Evolutionary conservation across 2,329 filamentous ascomycete species (phyloP).

Genomic region (Fusarium verticillioides): DNA sequence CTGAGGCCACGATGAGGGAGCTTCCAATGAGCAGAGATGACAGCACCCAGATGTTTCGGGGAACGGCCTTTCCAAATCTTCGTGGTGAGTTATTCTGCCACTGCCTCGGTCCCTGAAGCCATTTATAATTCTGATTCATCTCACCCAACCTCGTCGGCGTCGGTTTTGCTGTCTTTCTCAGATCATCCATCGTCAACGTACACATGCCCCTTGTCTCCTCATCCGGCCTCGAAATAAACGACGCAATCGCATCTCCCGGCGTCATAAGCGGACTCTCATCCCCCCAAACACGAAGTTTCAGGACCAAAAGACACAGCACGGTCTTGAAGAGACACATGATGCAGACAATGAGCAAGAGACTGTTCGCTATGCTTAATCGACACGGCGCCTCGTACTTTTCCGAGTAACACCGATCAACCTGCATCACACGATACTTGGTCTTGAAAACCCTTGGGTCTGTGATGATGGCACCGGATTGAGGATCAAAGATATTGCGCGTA

Average conservation of each 20-base stretch:
- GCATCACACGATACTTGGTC: constrained; percentile 11
- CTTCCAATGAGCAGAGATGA: constrained; percentile 21
- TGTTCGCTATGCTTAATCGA: constrained; percentile 20
- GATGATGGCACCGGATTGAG: not conserved
- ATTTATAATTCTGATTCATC: not conserved
- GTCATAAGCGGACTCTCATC: constrained; percentile 26
- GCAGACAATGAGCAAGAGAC: constrained; percentile 23
- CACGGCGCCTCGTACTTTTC: constrained; percentile 21
- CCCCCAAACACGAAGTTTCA: constrained; percentile 21
- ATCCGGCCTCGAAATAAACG: constrained; percentile 22
- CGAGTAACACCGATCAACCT: constrained; percentile 14
- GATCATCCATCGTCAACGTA: constrained; percentile 2
- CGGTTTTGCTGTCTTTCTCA: not conserved
- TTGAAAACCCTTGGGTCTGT: not conserved
- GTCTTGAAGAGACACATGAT: constrained; percentile 31
- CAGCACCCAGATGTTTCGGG: constrained; percentile 19
- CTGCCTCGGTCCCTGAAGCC: constrained; percentile 10
- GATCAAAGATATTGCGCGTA: not conserved
- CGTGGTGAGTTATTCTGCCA: constrained; percentile 1
- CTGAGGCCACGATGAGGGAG: constrained; percentile 5
- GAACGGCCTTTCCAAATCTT: constrained; percentile 14
- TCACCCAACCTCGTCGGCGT: not conserved
- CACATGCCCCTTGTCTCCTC: constrained; percentile 33
- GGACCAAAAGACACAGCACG: constrained; percentile 7
- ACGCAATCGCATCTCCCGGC: constrained; percentile 32